phyloP scores from a whole-genome alignment of 2,329 filamentous ascomycete species.

The Exophiala phaeomuriformis region DNA sequence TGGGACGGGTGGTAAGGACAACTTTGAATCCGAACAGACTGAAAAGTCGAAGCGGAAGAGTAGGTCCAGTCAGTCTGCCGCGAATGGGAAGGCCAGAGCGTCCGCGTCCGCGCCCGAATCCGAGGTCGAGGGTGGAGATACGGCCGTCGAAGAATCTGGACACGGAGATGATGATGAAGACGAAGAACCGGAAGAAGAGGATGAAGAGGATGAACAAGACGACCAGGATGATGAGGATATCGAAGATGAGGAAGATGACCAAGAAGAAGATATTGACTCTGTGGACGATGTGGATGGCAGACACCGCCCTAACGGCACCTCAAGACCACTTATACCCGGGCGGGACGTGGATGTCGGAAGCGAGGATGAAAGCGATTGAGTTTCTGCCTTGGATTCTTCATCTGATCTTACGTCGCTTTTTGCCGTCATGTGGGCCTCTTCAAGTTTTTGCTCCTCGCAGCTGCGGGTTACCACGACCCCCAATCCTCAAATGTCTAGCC shows the following conservation, averaged over 20 bases:
- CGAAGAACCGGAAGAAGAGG: constrained; percentile 28
- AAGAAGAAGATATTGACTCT: constrained; percentile 22
- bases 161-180: constrained; percentile 27
- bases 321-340: constrained; percentile 18
- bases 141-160: constrained; percentile 26
- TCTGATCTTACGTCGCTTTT: background rate
- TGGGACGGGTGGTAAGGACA: constrained; percentile 12
- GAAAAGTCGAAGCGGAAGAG: constrained; percentile 21
- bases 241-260: constrained; percentile 22
- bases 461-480: too few species aligned
- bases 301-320: constrained; percentile 1
- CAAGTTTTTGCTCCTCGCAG: too few species aligned
- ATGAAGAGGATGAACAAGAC: constrained; percentile 22
- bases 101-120: constrained; percentile 21
- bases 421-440: background rate
- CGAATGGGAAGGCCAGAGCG: constrained; percentile 22
- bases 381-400: background rate
- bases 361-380: constrained; percentile 25
- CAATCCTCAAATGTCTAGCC: too few species aligned
- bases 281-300: constrained; percentile 28
- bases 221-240: constrained; percentile 16
- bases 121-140: constrained; percentile 25
- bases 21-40: background rate
- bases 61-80: background rate
- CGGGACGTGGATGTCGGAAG: constrained; percentile 23